Percentiles rank a stretch among this genome's conserved stretches.
phyloP scores from a whole-genome alignment of 2,329 filamentous ascomycete species.

The Trichoderma koningii region DNA sequence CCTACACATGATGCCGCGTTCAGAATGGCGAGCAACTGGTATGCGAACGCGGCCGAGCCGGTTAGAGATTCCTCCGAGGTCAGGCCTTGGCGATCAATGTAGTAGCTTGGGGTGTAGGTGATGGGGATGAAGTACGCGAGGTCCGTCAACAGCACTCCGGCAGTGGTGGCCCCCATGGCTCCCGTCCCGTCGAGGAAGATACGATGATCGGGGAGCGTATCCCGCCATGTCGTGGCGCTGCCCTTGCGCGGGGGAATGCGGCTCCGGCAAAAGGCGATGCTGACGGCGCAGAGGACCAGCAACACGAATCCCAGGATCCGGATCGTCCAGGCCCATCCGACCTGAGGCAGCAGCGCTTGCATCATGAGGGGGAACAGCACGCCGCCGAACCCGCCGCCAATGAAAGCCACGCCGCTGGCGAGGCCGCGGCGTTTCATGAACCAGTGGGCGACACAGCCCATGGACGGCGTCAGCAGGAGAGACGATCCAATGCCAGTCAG shows the following conservation, averaged over 20 bases:
- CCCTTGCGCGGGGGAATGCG: constrained; percentile 50
- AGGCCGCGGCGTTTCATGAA: constrained; percentile 73
- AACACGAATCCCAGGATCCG: constrained; percentile 55
- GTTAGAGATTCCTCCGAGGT: constrained; percentile 29
- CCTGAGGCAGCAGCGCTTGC: constrained; percentile 48
- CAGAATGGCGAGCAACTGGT: constrained; percentile 76
- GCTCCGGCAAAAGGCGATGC: constrained; percentile 52
- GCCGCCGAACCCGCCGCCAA: constrained; percentile 70
- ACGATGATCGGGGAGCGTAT: constrained; percentile 31
- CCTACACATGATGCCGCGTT: constrained; percentile 79
- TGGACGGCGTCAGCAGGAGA: constrained; percentile 74
- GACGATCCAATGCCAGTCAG: constrained; percentile 72
- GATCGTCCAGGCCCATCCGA: constrained; percentile 54
- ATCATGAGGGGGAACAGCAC: constrained; percentile 60
- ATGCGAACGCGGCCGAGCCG: constrained; percentile 39
- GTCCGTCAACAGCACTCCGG: constrained; percentile 57
- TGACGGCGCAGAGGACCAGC: constrained; percentile 49
- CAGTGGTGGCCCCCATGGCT: background rate
- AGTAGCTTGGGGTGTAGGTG: constrained; percentile 75
- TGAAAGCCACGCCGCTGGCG: constrained; percentile 79
- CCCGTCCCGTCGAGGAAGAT: constrained; percentile 33
- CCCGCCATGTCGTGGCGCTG: background rate
- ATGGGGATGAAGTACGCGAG: constrained; percentile 73
- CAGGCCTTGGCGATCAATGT: constrained; percentile 44
- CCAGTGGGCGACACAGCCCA: constrained; percentile 64